Conservation (phyloP, 2,329 filamentous ascomycete genomes). For the Nothophaeocryptopus gaeumannii region DNA sequence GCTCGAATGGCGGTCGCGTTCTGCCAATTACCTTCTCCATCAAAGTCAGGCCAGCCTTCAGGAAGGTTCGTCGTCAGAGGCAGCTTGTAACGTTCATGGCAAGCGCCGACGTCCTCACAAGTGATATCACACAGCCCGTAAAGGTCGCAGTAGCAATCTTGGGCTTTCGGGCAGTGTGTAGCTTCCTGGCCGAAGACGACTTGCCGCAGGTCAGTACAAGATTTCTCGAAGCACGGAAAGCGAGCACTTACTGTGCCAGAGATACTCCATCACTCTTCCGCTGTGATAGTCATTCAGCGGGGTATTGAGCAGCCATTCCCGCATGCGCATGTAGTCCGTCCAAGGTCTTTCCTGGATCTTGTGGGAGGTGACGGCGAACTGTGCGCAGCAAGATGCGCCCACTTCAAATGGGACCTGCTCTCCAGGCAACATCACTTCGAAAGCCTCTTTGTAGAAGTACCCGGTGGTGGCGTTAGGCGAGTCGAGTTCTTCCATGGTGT, state of each 20-base stretch:
- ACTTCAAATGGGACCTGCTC: slow-evolving; percentile 43
- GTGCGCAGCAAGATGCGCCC: slow-evolving; percentile 54
- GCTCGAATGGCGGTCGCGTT: slow-evolving; percentile 10
- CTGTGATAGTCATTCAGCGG: slow-evolving; percentile 48
- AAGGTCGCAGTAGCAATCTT: slow-evolving; percentile 13
- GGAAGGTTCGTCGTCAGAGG: slow-evolving; percentile 5
- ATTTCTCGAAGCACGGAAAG: too few relatives aligned
- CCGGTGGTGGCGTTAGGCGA: slow-evolving; percentile 45
- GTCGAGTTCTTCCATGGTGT: slow-evolving; percentile 18
- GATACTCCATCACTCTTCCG: slow-evolving; percentile 57
- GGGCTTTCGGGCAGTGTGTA: slow-evolving; percentile 6
- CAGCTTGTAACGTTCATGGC: slow-evolving; percentile 4
- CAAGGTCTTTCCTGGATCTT: slow-evolving; percentile 46
- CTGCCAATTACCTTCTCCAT: slow-evolving; percentile 8
- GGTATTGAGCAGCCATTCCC: slow-evolving; percentile 51
- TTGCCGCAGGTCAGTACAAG: neutral
- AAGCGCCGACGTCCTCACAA: slow-evolving; percentile 5
- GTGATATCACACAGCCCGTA: slow-evolving; percentile 7
- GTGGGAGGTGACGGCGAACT: slow-evolving; percentile 52
- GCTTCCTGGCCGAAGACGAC: slow-evolving; percentile 14
- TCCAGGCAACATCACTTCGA: slow-evolving; percentile 49
- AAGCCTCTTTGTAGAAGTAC: slow-evolving; percentile 49
- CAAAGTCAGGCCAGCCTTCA: slow-evolving; percentile 13
- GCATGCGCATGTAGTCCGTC: slow-evolving; percentile 49
- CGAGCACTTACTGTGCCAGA: slow-evolving; percentile 52